Base-by-base conservation (phyloP, 2,329 filamentous ascomycete genomes). In the Fusarium oligoseptatum region DNA sequence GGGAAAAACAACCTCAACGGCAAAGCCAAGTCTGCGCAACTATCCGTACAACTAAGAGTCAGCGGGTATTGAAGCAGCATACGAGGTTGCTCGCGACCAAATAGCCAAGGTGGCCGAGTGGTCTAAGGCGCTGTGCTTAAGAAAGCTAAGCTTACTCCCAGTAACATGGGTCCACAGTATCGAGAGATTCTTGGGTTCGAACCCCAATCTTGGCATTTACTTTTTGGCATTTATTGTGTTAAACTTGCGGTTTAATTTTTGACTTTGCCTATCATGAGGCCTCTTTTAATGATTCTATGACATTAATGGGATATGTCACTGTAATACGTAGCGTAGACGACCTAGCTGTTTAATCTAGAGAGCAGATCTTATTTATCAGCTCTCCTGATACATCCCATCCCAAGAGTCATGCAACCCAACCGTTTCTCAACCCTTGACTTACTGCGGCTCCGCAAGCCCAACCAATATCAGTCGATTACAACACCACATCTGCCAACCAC, bases 41-140 rank as follows among this genome's bases (percentile, higher is more conserved):
- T 63, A 48, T n/a, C 68, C 61, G 27, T 71, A 56, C 12, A 62
- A 68, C 29, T 64, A 67, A 55, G 20, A 14, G 14, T 17, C 34
- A 0, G n/a, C n/a, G 5, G 20, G 4, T 57, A 57, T 57, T 50
- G 45, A 8, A 29, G 6, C 2, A 57, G 32, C 9, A 57, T 39
- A 36, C 22, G 22, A 17, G 8, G 3, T 24, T 37, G 45, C 12
- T 58, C 20, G 29, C 36, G 55, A 56, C 52, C 29, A 36, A 39
- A n/a, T 32, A 52, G 48, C 48, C 48, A 52, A 52, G 48, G 48
- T 52, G 48, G 48, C 48, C 48, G 48, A 52, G 48, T 29, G 48
- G 48, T 52, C 45, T 52, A 52, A 52, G 48, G 48, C 48, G 48
- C 48, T 52, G 48, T 52, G 48, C 48, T 52, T 52, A 52, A 52